Percentiles rank a stretch among this genome's conserved stretches.
Evolutionary conservation across 768 basidiomycete species (phyloP).

Genomic region (Plicaturopsis crispa): DNA sequence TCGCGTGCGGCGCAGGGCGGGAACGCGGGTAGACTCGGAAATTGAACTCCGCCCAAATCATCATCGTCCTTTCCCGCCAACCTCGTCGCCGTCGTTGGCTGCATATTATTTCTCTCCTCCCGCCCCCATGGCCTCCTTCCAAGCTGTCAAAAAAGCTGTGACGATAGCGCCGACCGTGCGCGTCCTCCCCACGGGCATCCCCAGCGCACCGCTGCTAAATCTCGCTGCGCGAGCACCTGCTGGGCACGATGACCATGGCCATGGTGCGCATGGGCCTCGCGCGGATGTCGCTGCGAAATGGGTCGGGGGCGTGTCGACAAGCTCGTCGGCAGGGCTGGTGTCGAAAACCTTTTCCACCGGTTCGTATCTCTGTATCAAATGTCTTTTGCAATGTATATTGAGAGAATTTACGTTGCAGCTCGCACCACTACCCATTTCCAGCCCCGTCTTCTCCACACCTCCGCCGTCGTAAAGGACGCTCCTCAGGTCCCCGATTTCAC

Average conservation of each 20-base stretch:
- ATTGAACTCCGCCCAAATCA: too few species aligned
- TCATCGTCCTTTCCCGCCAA: background rate
- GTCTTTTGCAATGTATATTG: slow-evolving; percentile 2
- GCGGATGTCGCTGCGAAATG: slow-evolving; percentile 58
- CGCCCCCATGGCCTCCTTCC: slow-evolving; percentile 57
- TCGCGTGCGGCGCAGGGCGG: too few species aligned
- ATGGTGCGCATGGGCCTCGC: slow-evolving; percentile 46
- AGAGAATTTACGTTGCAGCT: slow-evolving; percentile 24
- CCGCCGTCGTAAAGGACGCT: slow-evolving; percentile 57
- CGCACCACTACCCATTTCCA: slow-evolving; percentile 48
- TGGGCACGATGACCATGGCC: slow-evolving; percentile 49
- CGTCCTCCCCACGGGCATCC: slow-evolving; percentile 73
- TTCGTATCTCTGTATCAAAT: slow-evolving; percentile 26
- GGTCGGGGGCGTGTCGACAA: slow-evolving; percentile 47
- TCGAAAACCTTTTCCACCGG: slow-evolving; percentile 59
- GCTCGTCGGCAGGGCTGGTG: slow-evolving; percentile 44
- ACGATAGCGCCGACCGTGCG: slow-evolving; percentile 79
- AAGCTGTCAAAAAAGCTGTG: slow-evolving; percentile 75
- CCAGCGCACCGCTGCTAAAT: slow-evolving; percentile 68
- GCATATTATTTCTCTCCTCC: too few species aligned
- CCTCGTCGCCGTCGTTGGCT: slow-evolving; percentile 1
- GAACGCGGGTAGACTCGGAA: too few species aligned
- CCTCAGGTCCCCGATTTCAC: slow-evolving; percentile 88
- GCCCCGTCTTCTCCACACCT: slow-evolving; percentile 73
- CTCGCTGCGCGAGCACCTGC: slow-evolving; percentile 59